phyloP scores from a whole-genome alignment of 2,329 filamentous ascomycete genomes.

The Venturia oleaginea region DNA sequence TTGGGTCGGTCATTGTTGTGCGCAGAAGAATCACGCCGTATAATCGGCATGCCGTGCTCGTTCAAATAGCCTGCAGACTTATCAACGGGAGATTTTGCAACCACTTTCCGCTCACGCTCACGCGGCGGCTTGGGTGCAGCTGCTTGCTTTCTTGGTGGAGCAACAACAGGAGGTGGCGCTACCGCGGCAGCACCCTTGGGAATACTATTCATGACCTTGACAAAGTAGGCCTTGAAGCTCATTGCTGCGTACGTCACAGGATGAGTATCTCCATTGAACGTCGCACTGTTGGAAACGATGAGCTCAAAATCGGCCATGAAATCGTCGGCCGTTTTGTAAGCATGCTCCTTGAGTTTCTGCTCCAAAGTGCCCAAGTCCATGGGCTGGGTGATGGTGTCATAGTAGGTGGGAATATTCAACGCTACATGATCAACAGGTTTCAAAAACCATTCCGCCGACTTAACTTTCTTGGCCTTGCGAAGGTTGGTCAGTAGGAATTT shows the following conservation, averaged over 20 bases:
- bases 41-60: slow-evolving; percentile 68
- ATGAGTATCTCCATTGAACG: slow-evolving; percentile 77
- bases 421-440: slow-evolving; percentile 69
- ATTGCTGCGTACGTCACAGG: slow-evolving; percentile 60
- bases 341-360: slow-evolving; percentile 60
- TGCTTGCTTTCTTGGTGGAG: slow-evolving; percentile 24
- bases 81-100: slow-evolving; percentile 23
- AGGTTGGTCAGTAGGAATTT: slow-evolving; percentile 57
- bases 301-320: slow-evolving; percentile 67
- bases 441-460: slow-evolving; percentile 66
- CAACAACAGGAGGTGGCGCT: slow-evolving; percentile 16
- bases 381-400: slow-evolving; percentile 62
- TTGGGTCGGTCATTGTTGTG: slow-evolving; percentile 64
- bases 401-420: slow-evolving; percentile 66
- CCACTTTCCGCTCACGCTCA: slow-evolving; percentile 17
- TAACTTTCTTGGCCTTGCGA: slow-evolving; percentile 75
- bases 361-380: slow-evolving; percentile 84
- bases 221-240: slow-evolving; percentile 50
- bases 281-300: slow-evolving; percentile 66
- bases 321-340: slow-evolving; percentile 61
- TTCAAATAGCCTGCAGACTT: slow-evolving; percentile 41
- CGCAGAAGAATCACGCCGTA: slow-evolving; percentile 75
- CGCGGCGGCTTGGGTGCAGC: slow-evolving; percentile 24
- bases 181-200: slow-evolving; percentile 39
- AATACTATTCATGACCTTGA: slow-evolving; percentile 51